A percentile compares a stretch with the other conserved stretches of the same genome.
phyloP scores from a whole-genome alignment of 306 rosid species.

The Chamaecrista fasciculata region DNA sequence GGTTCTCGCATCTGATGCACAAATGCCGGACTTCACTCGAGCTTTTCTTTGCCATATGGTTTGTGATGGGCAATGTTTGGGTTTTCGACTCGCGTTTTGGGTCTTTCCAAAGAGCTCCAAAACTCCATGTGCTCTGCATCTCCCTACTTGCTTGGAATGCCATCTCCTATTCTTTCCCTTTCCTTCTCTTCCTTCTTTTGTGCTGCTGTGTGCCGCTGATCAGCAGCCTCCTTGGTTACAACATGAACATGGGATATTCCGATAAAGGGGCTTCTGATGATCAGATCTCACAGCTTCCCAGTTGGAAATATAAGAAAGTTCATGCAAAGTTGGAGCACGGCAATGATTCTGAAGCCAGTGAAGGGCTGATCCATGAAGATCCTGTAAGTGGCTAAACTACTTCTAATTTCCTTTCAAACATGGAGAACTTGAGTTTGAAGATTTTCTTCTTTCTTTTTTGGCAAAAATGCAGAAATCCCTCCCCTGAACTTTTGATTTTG shows the following conservation, averaged over 20 bases:
- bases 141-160: slow-evolving; percentile 91
- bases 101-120: slow-evolving; percentile 72
- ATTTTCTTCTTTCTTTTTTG: too few relatives aligned
- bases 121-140: slow-evolving; percentile 78
- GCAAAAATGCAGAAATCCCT: too few relatives aligned
- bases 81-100: slow-evolving; percentile 82
- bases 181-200: slow-evolving; percentile 75
- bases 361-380: slow-evolving; percentile 49
- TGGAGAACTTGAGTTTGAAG: not conserved
- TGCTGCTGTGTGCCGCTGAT: slow-evolving; percentile 90
- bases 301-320: slow-evolving; percentile 64
- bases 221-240: slow-evolving; percentile 79
- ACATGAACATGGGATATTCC: slow-evolving; percentile 79
- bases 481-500: too few relatives aligned
- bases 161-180: slow-evolving; percentile 88
- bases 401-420: not conserved
- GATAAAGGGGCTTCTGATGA: slow-evolving; percentile 81
- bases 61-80: slow-evolving; percentile 99
- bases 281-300: slow-evolving; percentile 72
- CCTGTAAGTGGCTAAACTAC: slow-evolving; percentile 53
- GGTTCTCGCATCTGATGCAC: slow-evolving; percentile 77
- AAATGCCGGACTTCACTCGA: slow-evolving; percentile 79
- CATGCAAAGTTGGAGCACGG: slow-evolving; percentile 39
- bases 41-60: slow-evolving; percentile 95
- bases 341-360: slow-evolving; percentile 40